Base-by-base conservation (phyloP, 345 rosid species). In the Punica granatum region DNA sequence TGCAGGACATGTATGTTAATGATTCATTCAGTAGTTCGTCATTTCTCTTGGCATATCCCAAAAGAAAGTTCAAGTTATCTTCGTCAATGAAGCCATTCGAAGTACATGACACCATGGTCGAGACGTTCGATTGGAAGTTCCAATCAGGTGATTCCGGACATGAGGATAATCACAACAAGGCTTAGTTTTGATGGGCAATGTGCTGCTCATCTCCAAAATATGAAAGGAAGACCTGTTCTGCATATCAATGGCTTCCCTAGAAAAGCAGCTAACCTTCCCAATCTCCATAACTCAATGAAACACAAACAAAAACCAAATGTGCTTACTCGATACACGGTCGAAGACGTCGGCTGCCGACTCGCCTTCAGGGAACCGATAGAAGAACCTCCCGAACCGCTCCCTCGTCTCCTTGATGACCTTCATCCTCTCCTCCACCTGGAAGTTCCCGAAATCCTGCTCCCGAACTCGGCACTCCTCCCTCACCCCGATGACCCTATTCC, bases 301-400 rank as follows among this genome's bases (percentile, higher is more conserved):
- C n/a, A n/a, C n/a, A n/a, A n/a, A n/a, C n/a, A n/a, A n/a, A n/a
- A n/a, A n/a, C 43, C 14, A 18, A 39, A 36, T 41, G 36, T 61
- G 69, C 86, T 18, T 85, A 91, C 99, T 86, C 10, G 99, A 94
- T 71, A 94, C 92, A 16, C 98, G 99, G 74, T 94, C 99, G 63
- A 84, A 94, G 59, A 94, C 98, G 63, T 94, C 99, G 58, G 99
- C 97, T 58, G 97, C 98, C 42, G 99, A 94, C 74, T 94, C 99
- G 35, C 99, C 99, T 67, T 94, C 99, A n/a, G 97, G 98, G 64
- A 94, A 94, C 33, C 99, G 82, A 59, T 86, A 94, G 63, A 84
- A 94, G 72, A 89, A 94, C 39, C 99, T 77, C 3, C 97, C 99
- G 70, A 91, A 94, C 36, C 75, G 71, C 76, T 88, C 89, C 66